Percentiles rank a stretch among this genome's conserved stretches.
phyloP scores from a whole-genome alignment of 441 rosid species.

The Raphanus hybrid region DNA sequence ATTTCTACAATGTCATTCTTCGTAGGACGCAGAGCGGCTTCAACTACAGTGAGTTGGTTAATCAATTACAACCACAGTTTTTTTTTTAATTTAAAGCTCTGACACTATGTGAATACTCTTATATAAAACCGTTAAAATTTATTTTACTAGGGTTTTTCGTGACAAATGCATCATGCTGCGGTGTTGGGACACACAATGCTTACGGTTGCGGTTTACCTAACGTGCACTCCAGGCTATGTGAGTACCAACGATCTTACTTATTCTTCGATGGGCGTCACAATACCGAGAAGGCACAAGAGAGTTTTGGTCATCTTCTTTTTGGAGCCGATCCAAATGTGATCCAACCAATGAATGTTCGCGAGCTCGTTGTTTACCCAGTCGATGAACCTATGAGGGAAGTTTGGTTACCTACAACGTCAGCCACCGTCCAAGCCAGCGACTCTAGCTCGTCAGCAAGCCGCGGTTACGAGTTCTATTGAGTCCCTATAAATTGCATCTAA shows the following conservation, averaged over 20 bases:
- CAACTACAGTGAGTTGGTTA: conserved; percentile 38
- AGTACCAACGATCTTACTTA: conserved; percentile 38
- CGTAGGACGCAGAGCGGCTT: conserved; percentile 24
- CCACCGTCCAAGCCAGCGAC: conserved; percentile 15
- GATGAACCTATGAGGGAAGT: conserved; percentile 37
- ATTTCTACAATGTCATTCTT: conserved; percentile 42
- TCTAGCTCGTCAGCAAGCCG: conserved; percentile 13
- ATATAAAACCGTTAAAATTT: conserved; percentile 24
- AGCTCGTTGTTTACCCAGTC: conserved; percentile 33
- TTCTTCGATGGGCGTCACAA: conserved; percentile 46
- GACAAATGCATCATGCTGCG: conserved; percentile 35
- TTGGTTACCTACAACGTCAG: conserved; percentile 23
- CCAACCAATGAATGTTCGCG: conserved; percentile 39
- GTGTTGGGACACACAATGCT: conserved; percentile 39
- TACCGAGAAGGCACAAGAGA: conserved; percentile 40
- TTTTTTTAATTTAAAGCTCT: background rate
- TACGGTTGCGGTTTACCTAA: conserved; percentile 41
- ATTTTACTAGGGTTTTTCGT: conserved; percentile 27
- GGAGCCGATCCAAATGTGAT: conserved; percentile 40
- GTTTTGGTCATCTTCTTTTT: conserved; percentile 33
- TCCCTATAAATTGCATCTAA: background rate
- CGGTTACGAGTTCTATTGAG: conserved; percentile 33
- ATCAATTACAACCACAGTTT: background rate
- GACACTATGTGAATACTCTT: conserved; percentile 13
- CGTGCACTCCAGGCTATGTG: conserved; percentile 38